phyloP scores from a whole-genome alignment of 2,329 filamentous ascomycete genomes.

The Sporothrix brunneoviolacea region DNA sequence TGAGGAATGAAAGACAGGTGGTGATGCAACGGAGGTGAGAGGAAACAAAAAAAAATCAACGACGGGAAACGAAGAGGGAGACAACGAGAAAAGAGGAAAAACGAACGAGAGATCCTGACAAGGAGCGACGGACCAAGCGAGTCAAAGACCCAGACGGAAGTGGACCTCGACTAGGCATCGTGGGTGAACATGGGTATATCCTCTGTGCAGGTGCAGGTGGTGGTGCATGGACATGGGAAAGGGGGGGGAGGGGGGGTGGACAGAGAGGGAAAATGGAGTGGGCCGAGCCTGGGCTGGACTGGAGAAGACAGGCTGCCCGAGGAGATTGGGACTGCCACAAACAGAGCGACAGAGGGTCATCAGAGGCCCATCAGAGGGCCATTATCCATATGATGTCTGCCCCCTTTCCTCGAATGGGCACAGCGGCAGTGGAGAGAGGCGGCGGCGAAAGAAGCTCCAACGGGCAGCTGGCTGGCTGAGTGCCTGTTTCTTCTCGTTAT shows the following conservation, averaged over 20 bases:
- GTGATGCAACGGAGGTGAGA: constrained; percentile 2
- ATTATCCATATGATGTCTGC: not conserved
- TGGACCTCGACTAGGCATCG: constrained; percentile 12
- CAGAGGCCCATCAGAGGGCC: too few relatives aligned
- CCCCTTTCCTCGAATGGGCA: too few relatives aligned
- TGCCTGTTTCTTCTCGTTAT: too few relatives aligned
- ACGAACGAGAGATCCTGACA: constrained; percentile 1
- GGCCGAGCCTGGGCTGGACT: constrained; percentile 3
- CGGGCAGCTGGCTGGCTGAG: too few relatives aligned
- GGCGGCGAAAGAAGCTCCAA: too few relatives aligned
- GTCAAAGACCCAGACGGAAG: constrained; percentile 7
- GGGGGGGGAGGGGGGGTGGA: constrained; percentile 2
- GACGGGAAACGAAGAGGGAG: not conserved
- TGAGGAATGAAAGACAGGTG: not conserved
- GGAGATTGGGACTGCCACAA: constrained; percentile 3
- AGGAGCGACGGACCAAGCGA: constrained; percentile 1
- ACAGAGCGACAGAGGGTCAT: not conserved
- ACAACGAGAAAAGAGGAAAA: not conserved
- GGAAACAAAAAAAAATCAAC: not conserved
- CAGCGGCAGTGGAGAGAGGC: too few relatives aligned
- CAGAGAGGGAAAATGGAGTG: constrained; percentile 4
- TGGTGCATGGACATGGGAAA: constrained; percentile 2
- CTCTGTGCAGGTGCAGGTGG: too few relatives aligned
- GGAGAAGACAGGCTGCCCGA: not conserved
- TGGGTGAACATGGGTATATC: constrained; percentile 8